A percentile compares a stretch with the other conserved stretches of the same genome.
phyloP scores from a whole-genome alignment of 1,284 basidiomycete species.

The Hortiboletus rubellus region DNA sequence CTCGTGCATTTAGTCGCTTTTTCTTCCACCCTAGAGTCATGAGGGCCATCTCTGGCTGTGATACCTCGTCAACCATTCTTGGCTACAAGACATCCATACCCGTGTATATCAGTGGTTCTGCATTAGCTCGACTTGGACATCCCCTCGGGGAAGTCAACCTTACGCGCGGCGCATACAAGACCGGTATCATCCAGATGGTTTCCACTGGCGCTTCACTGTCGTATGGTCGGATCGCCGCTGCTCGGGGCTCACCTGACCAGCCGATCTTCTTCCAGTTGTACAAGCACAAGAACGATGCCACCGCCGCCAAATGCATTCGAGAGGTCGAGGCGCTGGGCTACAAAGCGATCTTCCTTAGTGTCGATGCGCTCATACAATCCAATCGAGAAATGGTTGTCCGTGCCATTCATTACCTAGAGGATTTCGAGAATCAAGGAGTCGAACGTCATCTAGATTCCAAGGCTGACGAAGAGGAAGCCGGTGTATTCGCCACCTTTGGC shows the following conservation, averaged over 20 bases:
- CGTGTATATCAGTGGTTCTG: slow-evolving; percentile 83
- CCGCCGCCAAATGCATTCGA: slow-evolving; percentile 71
- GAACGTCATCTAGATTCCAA: slow-evolving; percentile 26
- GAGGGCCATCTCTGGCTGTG: slow-evolving; percentile 64
- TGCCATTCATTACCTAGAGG: slow-evolving; percentile 62
- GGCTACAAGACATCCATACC: slow-evolving; percentile 76
- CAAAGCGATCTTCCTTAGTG: slow-evolving; percentile 88
- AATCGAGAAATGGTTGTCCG: slow-evolving; percentile 82
- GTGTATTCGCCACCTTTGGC: slow-evolving; percentile 62
- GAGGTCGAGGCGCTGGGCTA: slow-evolving; percentile 74
- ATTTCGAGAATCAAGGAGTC: slow-evolving; percentile 47
- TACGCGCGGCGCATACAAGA: slow-evolving; percentile 68
- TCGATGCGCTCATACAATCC: slow-evolving; percentile 84
- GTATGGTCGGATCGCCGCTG: slow-evolving; percentile 65
- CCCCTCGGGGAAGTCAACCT: slow-evolving; percentile 85
- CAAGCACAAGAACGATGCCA: slow-evolving; percentile 72
- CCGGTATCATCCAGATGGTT: slow-evolving; percentile 85
- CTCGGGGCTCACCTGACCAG: slow-evolving; percentile 58
- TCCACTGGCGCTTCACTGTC: slow-evolving; percentile 87
- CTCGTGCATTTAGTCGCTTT: slow-evolving; percentile 73
- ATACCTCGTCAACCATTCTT: slow-evolving; percentile 76
- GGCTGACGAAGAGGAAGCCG: slow-evolving; percentile 37
- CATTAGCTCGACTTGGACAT: slow-evolving; percentile 89
- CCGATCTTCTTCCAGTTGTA: slow-evolving; percentile 87
- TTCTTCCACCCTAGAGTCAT: slow-evolving; percentile 84